Conservation (phyloP, 192 early-diverging fungal genomes). For the Coemansia sp. region DNA sequence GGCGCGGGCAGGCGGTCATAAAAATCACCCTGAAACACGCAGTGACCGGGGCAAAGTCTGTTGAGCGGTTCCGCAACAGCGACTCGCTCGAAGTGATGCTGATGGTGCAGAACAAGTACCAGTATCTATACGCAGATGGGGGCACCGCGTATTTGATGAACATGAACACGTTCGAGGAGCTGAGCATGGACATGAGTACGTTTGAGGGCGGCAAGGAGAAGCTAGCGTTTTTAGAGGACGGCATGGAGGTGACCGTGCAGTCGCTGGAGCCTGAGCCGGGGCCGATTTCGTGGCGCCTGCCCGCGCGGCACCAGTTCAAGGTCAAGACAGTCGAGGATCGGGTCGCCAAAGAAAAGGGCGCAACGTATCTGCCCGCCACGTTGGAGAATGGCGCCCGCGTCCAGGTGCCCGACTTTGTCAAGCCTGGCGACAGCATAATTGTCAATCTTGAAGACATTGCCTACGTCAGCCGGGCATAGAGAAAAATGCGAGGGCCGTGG, state of each 20-base stretch:
- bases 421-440: constrained; percentile 67
- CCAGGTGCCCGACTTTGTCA: constrained; percentile 78
- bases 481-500: background rate
- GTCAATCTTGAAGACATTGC: constrained; percentile 63
- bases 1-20: constrained; percentile 61
- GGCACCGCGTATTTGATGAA: constrained; percentile 64
- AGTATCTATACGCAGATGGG: constrained; percentile 70
- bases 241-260: constrained; percentile 56
- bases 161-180: constrained; percentile 66
- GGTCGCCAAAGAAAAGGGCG: constrained; percentile 62
- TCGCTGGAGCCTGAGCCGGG: constrained; percentile 57
- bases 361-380: constrained; percentile 61
- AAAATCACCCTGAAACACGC: constrained; percentile 72
- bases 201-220: constrained; percentile 59
- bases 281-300: constrained; percentile 62
- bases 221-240: constrained; percentile 48
- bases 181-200: constrained; percentile 53
- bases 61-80: constrained; percentile 68
- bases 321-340: constrained; percentile 53
- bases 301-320: constrained; percentile 54
- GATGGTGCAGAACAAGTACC: constrained; percentile 60
- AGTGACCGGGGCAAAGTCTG: constrained; percentile 52
- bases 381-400: constrained; percentile 64
- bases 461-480: constrained; percentile 59
- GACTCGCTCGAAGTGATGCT: constrained; percentile 68